Evolutionary conservation across 495 filamentous ascomycete genomes (phyloP).

Genomic region (Friedmanniomyces endolithicus): DNA sequence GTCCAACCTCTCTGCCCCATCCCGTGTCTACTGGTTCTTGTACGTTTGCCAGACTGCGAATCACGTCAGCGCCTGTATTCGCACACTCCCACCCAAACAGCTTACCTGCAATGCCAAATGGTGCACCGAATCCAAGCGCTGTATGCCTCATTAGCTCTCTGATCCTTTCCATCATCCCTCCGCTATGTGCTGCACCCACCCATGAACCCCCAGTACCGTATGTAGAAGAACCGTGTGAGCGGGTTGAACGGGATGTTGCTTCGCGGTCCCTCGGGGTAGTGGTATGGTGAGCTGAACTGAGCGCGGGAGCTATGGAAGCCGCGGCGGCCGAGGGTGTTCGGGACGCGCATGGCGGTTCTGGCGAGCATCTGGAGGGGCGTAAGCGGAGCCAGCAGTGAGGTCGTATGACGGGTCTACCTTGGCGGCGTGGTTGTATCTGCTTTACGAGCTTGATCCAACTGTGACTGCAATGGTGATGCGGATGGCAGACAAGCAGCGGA

Average conservation of each 20-base stretch:
- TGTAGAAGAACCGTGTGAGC: constrained; percentile 65
- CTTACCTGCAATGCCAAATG: constrained; percentile 76
- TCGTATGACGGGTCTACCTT: not conserved
- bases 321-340: constrained; percentile 64
- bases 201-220: constrained; percentile 74
- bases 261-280: constrained; percentile 94
- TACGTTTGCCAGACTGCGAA: constrained; percentile 73
- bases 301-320: constrained; percentile 85
- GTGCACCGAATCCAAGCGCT: constrained; percentile 64
- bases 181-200: constrained; percentile 36
- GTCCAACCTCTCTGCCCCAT: not conserved
- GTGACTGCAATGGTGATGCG: not conserved
- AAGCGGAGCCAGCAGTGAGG: not conserved
- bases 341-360: constrained; percentile 58
- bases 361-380: constrained; percentile 62
- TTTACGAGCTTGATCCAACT: not conserved
- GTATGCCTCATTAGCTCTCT: not conserved
- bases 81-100: constrained; percentile 13
- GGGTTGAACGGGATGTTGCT: constrained; percentile 96
- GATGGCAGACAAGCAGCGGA: not conserved
- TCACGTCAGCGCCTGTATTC: not conserved
- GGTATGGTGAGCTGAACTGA: constrained; percentile 80
- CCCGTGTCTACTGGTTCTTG: constrained; percentile 37
- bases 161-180: not conserved
- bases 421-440: not conserved